Evolutionary conservation across 164 flowering plant species (phyloP).

Genomic region (Liriodendron chinense): DNA sequence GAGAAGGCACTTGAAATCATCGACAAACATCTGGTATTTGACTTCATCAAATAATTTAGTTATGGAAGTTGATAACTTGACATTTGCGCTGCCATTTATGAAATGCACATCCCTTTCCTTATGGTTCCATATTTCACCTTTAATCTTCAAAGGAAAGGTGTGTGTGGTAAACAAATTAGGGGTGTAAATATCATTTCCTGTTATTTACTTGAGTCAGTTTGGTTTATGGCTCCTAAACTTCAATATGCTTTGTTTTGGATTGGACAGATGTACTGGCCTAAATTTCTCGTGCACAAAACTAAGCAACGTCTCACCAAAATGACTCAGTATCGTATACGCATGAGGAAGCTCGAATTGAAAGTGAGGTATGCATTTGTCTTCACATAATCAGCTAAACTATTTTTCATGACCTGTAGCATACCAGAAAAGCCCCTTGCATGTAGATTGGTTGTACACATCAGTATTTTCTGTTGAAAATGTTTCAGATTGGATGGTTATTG

Average conservation of each 20-base stretch:
- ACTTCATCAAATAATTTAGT: neutral
- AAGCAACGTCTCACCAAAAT: slow-evolving; percentile 91
- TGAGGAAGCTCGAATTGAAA: slow-evolving; percentile 91
- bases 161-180: too few relatives aligned
- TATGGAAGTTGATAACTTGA: neutral
- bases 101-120: too few relatives aligned
- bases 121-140: too few relatives aligned
- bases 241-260: neutral
- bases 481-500: neutral
- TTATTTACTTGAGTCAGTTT: neutral
- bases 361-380: slow-evolving; percentile 51
- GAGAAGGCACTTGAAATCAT: slow-evolving; percentile 80
- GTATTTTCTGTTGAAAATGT: neutral
- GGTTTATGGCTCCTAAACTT: neutral
- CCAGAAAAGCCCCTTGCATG: neutral
- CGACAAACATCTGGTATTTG: slow-evolving; percentile 76
- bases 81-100: too few relatives aligned
- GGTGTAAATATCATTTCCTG: too few relatives aligned
- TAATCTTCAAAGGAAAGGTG: too few relatives aligned
- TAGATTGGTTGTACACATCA: neutral
- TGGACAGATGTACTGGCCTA: slow-evolving; percentile 87
- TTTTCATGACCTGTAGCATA: neutral
- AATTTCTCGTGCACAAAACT: slow-evolving; percentile 70
- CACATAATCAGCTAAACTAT: neutral
- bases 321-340: slow-evolving; percentile 93